Base-by-base conservation (phyloP, 257 asterid genomes). In the Schizonepeta tenuifolia region DNA sequence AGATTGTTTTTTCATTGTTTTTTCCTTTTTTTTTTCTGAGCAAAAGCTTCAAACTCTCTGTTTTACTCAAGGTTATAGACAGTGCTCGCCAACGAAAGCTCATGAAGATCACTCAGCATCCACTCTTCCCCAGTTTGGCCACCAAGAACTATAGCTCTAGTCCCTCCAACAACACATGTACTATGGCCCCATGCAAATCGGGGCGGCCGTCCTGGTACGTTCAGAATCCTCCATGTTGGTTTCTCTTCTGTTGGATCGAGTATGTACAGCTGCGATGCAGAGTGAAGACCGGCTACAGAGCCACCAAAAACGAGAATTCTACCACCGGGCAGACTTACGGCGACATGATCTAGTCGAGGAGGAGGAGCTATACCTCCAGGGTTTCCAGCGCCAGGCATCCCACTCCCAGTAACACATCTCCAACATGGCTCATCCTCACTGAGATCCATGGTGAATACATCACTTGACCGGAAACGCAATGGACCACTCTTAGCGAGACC, bases 281-380 rank as follows among this genome's bases (percentile, higher is more conserved):
- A 94, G 84, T 94, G 98, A 22, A 94, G 97, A 35, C 98, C 98
- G 6, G 98, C 92, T 58, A 94, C 94, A 21, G 98, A 94, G 41
- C 98, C 98, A 60, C 97, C 98, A 59, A 93, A 93, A 24, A 90
- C 84, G 12, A 91, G 78, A 67, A 93, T 85, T 53, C 98, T 83
- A 26, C 97, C 97, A 6, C 98, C 96, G 15, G 97, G 98, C 28
- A 91, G 86, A 80, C 96, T 91, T 47, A 91, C 91, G 0, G 98
- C 97, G 81, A 94, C 98, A 53, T 94, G 98, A 79, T 94, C 98
- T 41, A 93, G 91, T 73, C 98, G 85, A 31, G 98, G 98, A 6
- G 98, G 96, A 31, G 98, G 98, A 24, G 96, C 90, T 38, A 93
- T 71, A 49, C 98, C 98, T 20, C 96, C 98, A 0, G 98, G 98